Evolutionary conservation across 768 basidiomycete species (phyloP).

Genomic region (Clitopilus passeckerianus): DNA sequence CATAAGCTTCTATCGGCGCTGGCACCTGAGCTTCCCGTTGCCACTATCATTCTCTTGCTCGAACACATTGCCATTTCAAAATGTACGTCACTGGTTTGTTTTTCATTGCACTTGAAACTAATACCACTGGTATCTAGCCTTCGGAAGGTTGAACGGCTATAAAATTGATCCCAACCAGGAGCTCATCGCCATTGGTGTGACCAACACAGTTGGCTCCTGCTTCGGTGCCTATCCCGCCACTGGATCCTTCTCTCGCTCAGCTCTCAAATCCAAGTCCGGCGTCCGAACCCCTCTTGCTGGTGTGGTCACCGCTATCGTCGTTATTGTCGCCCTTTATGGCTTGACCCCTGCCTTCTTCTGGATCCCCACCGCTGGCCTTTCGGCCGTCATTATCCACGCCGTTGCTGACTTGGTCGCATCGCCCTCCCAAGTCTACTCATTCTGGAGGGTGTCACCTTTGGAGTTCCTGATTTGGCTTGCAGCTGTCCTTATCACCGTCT

Average conservation of each 20-base stretch:
- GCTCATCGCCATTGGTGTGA: slow-evolving; percentile 95
- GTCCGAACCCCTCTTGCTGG: slow-evolving; percentile 96
- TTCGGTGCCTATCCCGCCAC: slow-evolving; percentile 96
- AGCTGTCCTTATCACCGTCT: slow-evolving; percentile 85
- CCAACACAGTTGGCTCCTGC: slow-evolving; percentile 84
- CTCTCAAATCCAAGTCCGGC: slow-evolving; percentile 92
- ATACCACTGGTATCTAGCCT: slow-evolving; percentile 44
- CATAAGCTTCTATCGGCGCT: slow-evolving; percentile 57
- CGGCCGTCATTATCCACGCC: slow-evolving; percentile 93
- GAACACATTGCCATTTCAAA: slow-evolving; percentile 99
- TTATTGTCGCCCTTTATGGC: slow-evolving; percentile 92
- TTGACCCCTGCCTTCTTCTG: slow-evolving; percentile 90
- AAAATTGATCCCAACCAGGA: slow-evolving; percentile 94
- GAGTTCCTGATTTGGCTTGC: slow-evolving; percentile 89
- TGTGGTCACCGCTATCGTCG: slow-evolving; percentile 77
- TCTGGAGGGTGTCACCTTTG: slow-evolving; percentile 91
- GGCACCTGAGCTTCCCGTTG: slow-evolving; percentile 71
- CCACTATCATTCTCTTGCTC: slow-evolving; percentile 84
- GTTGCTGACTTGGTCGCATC: slow-evolving; percentile 85
- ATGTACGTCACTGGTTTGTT: slow-evolving; percentile 37
- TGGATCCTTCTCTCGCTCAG: slow-evolving; percentile 97
- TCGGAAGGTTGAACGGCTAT: slow-evolving; percentile 93
- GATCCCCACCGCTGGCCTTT: slow-evolving; percentile 79
- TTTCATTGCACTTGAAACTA: background rate
- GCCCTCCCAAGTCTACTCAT: slow-evolving; percentile 72